A percentile compares a stretch with the other conserved stretches of the same genome.
These are phyloP conservation scores for Cucumis hystrix DNA, from an alignment of 306 rosid genomes.

Conservation along the genomic window DNA sequence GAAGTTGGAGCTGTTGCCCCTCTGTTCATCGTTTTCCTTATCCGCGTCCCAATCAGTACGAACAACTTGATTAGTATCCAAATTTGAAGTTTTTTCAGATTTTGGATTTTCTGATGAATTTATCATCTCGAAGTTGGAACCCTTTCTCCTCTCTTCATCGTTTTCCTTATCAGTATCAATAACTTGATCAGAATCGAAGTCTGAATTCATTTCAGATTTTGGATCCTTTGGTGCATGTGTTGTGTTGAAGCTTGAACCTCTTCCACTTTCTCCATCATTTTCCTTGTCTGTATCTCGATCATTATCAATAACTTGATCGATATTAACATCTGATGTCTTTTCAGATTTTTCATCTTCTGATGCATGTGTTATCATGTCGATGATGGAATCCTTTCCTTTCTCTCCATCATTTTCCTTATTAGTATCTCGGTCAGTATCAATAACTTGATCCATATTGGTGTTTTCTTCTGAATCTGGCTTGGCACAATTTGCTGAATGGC, in stretches of 20 bases:
- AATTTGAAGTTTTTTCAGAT: conserved; percentile 15
- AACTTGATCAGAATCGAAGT: not conserved
- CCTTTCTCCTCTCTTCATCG: conserved; percentile 7
- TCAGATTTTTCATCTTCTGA: conserved; percentile 22
- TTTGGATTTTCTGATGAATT: conserved; percentile 15
- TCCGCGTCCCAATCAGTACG: conserved; percentile 6
- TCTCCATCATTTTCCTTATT: conserved; percentile 24
- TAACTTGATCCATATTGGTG: not conserved
- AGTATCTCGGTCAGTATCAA: not conserved
- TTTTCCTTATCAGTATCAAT: conserved; percentile 12
- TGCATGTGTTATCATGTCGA: not conserved
- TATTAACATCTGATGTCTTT: not conserved
- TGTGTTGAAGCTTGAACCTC: conserved; percentile 4
- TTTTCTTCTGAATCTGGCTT: not conserved
- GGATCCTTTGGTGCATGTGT: conserved; percentile 11
- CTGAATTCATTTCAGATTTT: conserved; percentile 6
- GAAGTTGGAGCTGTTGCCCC: conserved; percentile 4
- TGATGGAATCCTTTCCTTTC: not conserved
- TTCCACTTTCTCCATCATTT: conserved; percentile 19
- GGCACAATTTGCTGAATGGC: not conserved
- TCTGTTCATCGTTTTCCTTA: conserved; percentile 20
- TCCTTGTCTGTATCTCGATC: conserved; percentile 8
- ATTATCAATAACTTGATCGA: not conserved
- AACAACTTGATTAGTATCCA: not conserved
- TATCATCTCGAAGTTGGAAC: conserved; percentile 7